Evolutionary conservation across 306 rosid genomes (phyloP).

Genomic region (Hippophae tibetana): DNA sequence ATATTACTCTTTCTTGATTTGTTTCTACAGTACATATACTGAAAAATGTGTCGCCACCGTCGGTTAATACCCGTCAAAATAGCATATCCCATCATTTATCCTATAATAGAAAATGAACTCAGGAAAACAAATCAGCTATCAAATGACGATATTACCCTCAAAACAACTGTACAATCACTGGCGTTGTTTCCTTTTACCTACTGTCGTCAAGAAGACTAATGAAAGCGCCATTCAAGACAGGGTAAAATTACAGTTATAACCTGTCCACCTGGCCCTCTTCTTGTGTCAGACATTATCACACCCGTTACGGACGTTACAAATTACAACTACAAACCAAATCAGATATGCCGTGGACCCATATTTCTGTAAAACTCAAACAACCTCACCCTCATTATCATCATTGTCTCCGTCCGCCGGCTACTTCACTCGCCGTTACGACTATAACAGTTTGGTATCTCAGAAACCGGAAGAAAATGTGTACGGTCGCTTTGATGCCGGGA

Average conservation of each 20-base stretch:
- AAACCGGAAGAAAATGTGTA: background rate
- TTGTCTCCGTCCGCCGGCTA: too few relatives aligned
- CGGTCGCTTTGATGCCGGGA: constrained; percentile 5
- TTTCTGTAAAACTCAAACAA: constrained; percentile 4
- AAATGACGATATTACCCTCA: too few relatives aligned
- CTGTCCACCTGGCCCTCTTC: constrained; percentile 9
- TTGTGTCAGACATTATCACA: constrained; percentile 4
- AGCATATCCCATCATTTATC: too few relatives aligned
- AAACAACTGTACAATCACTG: too few relatives aligned
- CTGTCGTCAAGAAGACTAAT: background rate
- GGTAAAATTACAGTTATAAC: constrained; percentile 33
- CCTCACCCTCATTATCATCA: background rate
- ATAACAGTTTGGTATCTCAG: background rate
- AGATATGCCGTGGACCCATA: background rate
- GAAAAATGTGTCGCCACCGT: too few relatives aligned
- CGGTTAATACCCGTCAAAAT: too few relatives aligned
- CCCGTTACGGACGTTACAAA: constrained; percentile 13
- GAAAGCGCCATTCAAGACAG: constrained; percentile 22
- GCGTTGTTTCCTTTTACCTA: too few relatives aligned
- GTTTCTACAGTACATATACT: too few relatives aligned
- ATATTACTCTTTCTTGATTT: too few relatives aligned
- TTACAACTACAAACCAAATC: background rate
- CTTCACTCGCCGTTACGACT: too few relatives aligned
- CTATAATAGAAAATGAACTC: too few relatives aligned
- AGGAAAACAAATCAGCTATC: too few relatives aligned